Percentiles rank a stretch among this genome's conserved stretches.
Conservation (phyloP, 2,329 filamentous ascomycete species). For the Amauroascus niger region DNA sequence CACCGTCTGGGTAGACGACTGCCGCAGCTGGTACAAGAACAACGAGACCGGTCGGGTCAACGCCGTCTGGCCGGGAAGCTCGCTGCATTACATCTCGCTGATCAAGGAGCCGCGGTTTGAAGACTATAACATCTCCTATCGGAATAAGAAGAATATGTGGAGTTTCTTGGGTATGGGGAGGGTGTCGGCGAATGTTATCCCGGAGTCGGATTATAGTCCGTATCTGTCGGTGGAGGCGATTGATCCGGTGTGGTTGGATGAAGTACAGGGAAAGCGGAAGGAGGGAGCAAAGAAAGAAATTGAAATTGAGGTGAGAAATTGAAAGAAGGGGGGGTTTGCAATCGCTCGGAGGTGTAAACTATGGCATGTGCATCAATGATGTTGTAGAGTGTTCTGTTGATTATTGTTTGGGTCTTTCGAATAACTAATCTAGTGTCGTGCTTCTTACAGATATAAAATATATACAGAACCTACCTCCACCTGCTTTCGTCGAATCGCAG, state of each 20-base stretch:
- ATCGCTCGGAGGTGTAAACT: too few relatives aligned
- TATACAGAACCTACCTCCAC: too few relatives aligned
- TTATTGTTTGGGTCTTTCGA: too few relatives aligned
- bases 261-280: constrained; percentile 18
- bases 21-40: constrained; percentile 27
- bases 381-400: too few relatives aligned
- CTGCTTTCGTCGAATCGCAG: too few relatives aligned
- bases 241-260: constrained; percentile 28
- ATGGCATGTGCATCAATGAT: too few relatives aligned
- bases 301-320: background rate
- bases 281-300: constrained; percentile 5
- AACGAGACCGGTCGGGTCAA: constrained; percentile 36
- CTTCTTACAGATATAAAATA: too few relatives aligned
- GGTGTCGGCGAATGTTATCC: constrained; percentile 22
- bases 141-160: constrained; percentile 23
- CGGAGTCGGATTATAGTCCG: constrained; percentile 24
- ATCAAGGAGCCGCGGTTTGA: constrained; percentile 37
- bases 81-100: constrained; percentile 41
- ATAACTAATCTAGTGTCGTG: too few relatives aligned
- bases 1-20: constrained; percentile 24
- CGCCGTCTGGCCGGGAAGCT: constrained; percentile 44
- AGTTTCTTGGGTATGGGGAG: constrained; percentile 28
- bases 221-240: constrained; percentile 27
- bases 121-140: constrained; percentile 35
- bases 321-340: background rate